Base-by-base conservation (phyloP, 2,329 filamentous ascomycete genomes). In the Colletotrichum sp. region DNA sequence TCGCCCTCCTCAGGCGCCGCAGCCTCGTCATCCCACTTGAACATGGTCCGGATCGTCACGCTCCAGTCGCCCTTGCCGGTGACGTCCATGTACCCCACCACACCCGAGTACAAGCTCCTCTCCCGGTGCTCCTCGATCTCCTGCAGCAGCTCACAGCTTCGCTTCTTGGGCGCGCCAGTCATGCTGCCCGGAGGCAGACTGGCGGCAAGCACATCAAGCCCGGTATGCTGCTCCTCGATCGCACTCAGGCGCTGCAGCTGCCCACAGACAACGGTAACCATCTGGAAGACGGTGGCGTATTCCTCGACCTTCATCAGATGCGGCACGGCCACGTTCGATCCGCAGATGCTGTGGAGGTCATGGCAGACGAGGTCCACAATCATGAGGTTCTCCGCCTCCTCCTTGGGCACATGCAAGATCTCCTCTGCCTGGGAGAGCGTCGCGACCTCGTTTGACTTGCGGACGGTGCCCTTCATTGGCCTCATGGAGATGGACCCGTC, bases 381-480 rank as follows among this genome's bases (percentile, higher is more conserved):
- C 97, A 99, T 99, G 28, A 99, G 90, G 81, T 99, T 99, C 87
- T 99, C 96, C 1, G 96, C 96, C 80, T 95, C 93, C 84, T 99
- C 97, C 83, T 99, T 99, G 26, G 95, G 93, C 0, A 95, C 90
- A 73, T 93, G 92, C 16, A 98, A 90, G 52, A 98, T 91, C 32
- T 87, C 86, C 77, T 93, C 92, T 1, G 96, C 96, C 80, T 94
- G 90, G 7, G 89, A 90, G n/a, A 94, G 88, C 0, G 94, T 97
- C 49, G 93, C 83, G 0, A 90, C 92, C 2, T 88, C 88, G 1
- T 89, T 87, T 0, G 90, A 91, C 80, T 98, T 98, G 80, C 93
- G 93, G n/a, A 98, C 95, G 0, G 96, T 99, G 64, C 96, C 96
- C 87, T 99, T 99, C 92, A 99, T 99, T 0, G 96, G 96, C 9